Percentiles rank a stretch among this genome's conserved stretches.
Conservation (phyloP, 257 asterid species). For the Solanum chmielewskii region DNA sequence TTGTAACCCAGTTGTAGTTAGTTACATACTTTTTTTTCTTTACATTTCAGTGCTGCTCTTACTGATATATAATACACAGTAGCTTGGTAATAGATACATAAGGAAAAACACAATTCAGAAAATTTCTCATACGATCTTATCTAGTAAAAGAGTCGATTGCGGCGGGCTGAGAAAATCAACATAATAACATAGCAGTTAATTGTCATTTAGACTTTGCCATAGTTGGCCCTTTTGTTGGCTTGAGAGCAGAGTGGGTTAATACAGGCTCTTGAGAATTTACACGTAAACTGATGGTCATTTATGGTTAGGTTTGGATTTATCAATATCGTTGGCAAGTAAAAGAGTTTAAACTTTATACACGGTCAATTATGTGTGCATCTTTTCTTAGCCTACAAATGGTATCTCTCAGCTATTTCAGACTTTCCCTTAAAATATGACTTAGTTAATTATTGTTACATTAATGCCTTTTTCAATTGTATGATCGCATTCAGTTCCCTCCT, state of each 20-base stretch:
- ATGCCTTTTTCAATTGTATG: background rate
- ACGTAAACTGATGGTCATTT: too few species aligned
- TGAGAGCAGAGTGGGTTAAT: background rate
- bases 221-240: background rate
- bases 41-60: too few species aligned
- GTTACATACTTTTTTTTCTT: too few species aligned
- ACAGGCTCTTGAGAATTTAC: background rate
- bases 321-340: too few species aligned
- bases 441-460: background rate
- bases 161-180: background rate
- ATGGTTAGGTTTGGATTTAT: too few species aligned
- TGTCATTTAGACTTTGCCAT: background rate
- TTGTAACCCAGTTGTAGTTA: too few species aligned
- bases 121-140: too few species aligned
- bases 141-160: background rate
- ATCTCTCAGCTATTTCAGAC: background rate
- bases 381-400: too few species aligned
- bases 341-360: background rate
- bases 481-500: too few species aligned
- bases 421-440: background rate
- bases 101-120: too few species aligned
- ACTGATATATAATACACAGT: too few species aligned
- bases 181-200: background rate
- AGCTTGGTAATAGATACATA: too few species aligned
- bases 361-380: background rate